Base-by-base conservation (phyloP, 2,329 filamentous ascomycete genomes). In the Ophiostoma novo-ulmi region DNA sequence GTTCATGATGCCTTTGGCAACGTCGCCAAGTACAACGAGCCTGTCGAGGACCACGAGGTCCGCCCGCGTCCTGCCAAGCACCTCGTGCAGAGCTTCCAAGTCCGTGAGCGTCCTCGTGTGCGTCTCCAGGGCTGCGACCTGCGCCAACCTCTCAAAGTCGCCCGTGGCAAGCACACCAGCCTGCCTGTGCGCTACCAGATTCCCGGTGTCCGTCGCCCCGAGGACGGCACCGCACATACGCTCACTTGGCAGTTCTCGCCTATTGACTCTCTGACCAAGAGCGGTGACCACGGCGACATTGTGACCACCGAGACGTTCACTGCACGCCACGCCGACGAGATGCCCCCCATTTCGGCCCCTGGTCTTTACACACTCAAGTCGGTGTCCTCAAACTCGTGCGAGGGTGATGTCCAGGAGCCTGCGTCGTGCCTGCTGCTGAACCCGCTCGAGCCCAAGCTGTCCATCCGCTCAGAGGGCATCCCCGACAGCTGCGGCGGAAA, bases 401-500 rank as follows among this genome's bases (percentile, higher is more conserved):
- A 88, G 44, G 95, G 95, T 65, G 94, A 98, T 75, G 89, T 99
- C 5, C 85, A 94, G 74, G 95, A 99, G 78, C 95, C 95, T 38
- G 92, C 94, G 2, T 95, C 94, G n/a, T 98, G 94, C 78, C 84
- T 97, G 71, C 82, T 99, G 70, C 85, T 96, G 74, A 99, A 98
- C 74, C 95, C 95, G 5, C 89, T 95, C 0, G 90, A 97, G 80
- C 95, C 95, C 11, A 88, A 90, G 70, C 79, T 99, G 71, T 84
- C 87, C 5, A 82, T 99, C 68, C 86, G 85, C 41, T 85, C 88
- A 7, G 91, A 97, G 75, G 90, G 93, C 73, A 93, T 99, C 63
- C 91, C 92, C 69, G 95, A 99, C 79, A 97, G 96, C 78, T 99
- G 95, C 78, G 94, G 94, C 48, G 93, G 94, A 67, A 97, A 93